Evolutionary conservation across 2,329 filamentous ascomycete species (phyloP), one percentile per base, ranked within the genome.

Genomic region (Annulohypoxylon truncatum): DNA sequence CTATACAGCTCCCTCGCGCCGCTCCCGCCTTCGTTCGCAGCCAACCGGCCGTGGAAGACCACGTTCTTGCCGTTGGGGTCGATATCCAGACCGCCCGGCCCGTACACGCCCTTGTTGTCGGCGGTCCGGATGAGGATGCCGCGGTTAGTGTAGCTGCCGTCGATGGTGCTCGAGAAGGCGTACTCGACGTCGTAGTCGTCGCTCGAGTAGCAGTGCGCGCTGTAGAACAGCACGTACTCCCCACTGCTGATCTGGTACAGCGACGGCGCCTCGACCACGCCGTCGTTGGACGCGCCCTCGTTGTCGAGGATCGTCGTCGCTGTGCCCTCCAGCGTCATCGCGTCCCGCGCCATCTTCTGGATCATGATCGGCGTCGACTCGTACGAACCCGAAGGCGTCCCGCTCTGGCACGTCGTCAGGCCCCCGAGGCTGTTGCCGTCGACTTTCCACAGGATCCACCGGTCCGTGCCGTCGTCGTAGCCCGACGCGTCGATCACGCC

Each of bases 171-270:
- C 13, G 74, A 76, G 53, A 73, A 76, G 2, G 75, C 75, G 55
- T 76, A 76, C 53, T 77, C 74, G 67, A 76, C 72, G 13, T 76
- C 75, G 60, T 76, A 77, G 67, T 77, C 74, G 55, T 77, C 75
- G 62, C 71, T 76, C 1, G 71, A 68, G 64, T 75, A 77, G 70
- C 75, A 77, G 57, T 77, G 73, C 12, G 74, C 71, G 62, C 74
- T 75, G 61, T 76, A 77, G 65, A 77, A 76, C 9, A 77, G 64
- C 42, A 76, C 67, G 29, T 64, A 77, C 31, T 68, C 69, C 2
- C 73, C 75, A 29, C 70, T 48, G 4, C 50, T 64, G 20, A 76
- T 71, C 70, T 74, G 71, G 51, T 76, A 76, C 40, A 77, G 65
- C 6, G 72, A 44, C 10, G 75, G 75, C 7, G 73, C 75, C 61